Evolutionary conservation across 345 rosid genomes (phyloP).

Genomic region (Capsella bursapastoris): DNA sequence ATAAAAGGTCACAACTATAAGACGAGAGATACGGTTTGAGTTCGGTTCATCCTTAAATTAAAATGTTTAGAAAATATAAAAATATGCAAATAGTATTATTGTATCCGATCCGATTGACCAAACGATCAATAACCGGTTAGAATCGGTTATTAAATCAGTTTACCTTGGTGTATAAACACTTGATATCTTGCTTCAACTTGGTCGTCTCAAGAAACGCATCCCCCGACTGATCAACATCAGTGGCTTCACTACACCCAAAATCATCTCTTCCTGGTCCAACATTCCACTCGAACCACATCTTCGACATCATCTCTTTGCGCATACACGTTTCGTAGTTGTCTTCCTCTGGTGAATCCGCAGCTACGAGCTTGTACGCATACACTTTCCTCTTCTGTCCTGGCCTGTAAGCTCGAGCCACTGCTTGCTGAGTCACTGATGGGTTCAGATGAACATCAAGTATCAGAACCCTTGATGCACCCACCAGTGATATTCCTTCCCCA

Average conservation of each 20-base stretch:
- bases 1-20: not conserved
- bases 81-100: not conserved
- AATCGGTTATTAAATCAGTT: conserved; percentile 23
- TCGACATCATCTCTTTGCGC: conserved; percentile 78
- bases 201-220: conserved; percentile 64
- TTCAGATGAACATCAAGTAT: conserved; percentile 87
- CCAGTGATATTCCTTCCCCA: conserved; percentile 94
- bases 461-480: conserved; percentile 84
- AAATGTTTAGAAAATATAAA: not conserved
- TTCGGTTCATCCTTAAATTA: not conserved
- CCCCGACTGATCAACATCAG: conserved; percentile 58
- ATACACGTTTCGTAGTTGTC: conserved; percentile 66
- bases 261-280: conserved; percentile 58
- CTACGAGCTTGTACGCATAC: conserved; percentile 67
- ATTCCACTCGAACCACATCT: conserved; percentile 97
- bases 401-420: conserved; percentile 83
- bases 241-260: conserved; percentile 51
- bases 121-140: not conserved
- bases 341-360: conserved; percentile 82
- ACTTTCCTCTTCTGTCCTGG: conserved; percentile 90
- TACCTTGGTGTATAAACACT: conserved; percentile 61
- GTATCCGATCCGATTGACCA: not conserved
- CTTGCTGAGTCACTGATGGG: conserved; percentile 99
- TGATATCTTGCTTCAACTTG: conserved; percentile 54
- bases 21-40: not conserved